Evolutionary conservation across 805 yeast species (phyloP).

Genomic region (Candida hungchunana): DNA sequence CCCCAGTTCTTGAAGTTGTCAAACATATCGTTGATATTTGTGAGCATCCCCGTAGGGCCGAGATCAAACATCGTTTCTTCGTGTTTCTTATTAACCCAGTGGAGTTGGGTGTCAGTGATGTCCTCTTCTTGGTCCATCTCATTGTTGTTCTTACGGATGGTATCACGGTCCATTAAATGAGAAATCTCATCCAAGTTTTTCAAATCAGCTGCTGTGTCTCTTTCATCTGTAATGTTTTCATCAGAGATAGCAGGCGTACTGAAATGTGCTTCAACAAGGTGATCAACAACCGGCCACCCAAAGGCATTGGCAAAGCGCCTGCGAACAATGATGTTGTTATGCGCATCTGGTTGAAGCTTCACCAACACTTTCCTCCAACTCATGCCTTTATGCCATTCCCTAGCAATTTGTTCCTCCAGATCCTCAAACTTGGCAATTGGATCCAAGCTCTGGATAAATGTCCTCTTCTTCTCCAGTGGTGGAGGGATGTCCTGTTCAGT

Average conservation of each 20-base stretch:
- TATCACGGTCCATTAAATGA: conserved; percentile 13
- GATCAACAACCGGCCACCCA: conserved; percentile 82
- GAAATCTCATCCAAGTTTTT: conserved; percentile 10
- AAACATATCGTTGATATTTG: conserved; percentile 58
- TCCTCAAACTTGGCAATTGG: conserved; percentile 39
- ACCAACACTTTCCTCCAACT: conserved; percentile 71
- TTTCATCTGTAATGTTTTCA: not conserved
- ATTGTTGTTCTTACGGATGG: conserved; percentile 8
- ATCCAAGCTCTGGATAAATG: conserved; percentile 28
- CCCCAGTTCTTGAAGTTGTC: conserved; percentile 38
- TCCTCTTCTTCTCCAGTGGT: conserved; percentile 11
- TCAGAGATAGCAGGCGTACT: not conserved
- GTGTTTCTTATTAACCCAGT: conserved; percentile 46
- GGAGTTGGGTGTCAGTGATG: conserved; percentile 19
- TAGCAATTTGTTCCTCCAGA: conserved; percentile 63
- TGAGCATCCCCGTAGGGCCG: conserved; percentile 70
- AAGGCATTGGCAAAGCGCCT: conserved; percentile 73
- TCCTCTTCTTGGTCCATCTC: conserved; percentile 17
- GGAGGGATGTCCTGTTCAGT: conserved; percentile 45
- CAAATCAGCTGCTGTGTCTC: conserved; percentile 9
- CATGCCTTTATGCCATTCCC: conserved; percentile 65
- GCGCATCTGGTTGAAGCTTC: conserved; percentile 68
- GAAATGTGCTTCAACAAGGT: conserved; percentile 61
- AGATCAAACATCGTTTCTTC: conserved; percentile 38
- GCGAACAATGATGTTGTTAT: conserved; percentile 69